phyloP scores from a whole-genome alignment of 768 basidiomycete species.

The Amanita molliuscula region DNA sequence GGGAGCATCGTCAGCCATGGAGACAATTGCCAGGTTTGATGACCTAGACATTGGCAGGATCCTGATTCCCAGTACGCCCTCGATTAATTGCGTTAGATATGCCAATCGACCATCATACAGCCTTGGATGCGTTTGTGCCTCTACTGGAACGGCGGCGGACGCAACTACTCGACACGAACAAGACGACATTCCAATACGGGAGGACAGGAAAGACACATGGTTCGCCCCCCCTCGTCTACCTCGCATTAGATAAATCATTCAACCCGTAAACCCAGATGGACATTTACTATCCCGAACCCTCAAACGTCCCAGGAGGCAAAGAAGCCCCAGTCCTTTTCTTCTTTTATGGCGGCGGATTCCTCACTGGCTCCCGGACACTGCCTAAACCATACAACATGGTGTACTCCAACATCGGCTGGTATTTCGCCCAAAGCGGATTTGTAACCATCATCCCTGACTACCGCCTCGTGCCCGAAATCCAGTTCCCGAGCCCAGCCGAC shows the following conservation, averaged over 20 bases:
- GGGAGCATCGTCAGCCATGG: too few species aligned
- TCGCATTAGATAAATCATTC: not conserved
- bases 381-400: constrained; percentile 36
- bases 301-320: constrained; percentile 13
- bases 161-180: not conserved
- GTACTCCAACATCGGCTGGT: constrained; percentile 50
- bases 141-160: not conserved
- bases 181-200: constrained; percentile 3
- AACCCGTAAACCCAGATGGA: constrained; percentile 37
- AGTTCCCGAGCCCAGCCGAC: constrained; percentile 43
- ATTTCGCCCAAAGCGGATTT: constrained; percentile 50
- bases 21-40: not conserved
- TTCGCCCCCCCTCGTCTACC: not conserved
- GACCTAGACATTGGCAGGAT: not conserved
- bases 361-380: constrained; percentile 35
- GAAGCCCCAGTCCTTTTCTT: constrained; percentile 44
- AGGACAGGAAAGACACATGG: constrained; percentile 2
- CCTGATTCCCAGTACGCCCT: constrained; percentile 1
- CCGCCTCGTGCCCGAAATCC: constrained; percentile 45
- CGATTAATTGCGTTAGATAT: not conserved
- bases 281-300: constrained; percentile 44
- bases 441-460: constrained; percentile 63
- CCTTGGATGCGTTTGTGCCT: constrained; percentile 1
- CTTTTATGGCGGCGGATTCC: constrained; percentile 60
- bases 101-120: not conserved